phyloP scores from a whole-genome alignment of 2,329 filamentous ascomycete species.

The Fusarium clavum region DNA sequence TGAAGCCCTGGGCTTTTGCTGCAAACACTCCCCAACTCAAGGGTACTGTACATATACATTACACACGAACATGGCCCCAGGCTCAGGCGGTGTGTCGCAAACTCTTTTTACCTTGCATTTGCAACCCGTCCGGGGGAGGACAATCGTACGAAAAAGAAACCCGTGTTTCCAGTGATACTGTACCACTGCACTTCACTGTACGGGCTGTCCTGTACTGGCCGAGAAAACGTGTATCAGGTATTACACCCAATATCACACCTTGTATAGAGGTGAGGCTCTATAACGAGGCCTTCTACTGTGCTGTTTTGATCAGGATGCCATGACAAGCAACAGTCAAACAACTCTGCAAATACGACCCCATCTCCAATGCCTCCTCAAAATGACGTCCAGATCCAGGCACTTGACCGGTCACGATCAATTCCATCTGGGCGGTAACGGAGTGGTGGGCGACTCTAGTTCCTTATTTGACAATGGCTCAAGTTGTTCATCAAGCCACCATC shows the following conservation, averaged over 20 bases:
- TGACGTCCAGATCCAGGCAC: slow-evolving; percentile 28
- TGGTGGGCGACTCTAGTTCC: slow-evolving; percentile 43
- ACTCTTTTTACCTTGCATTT: slow-evolving; percentile 24
- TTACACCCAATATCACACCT: slow-evolving; percentile 31
- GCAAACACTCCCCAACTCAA: slow-evolving; percentile 42
- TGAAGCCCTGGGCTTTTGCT: slow-evolving; percentile 29
- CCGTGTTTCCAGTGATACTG: slow-evolving; percentile 36
- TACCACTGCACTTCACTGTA: background rate
- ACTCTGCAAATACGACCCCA: slow-evolving; percentile 24
- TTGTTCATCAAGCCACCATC: slow-evolving; percentile 22
- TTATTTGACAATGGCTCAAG: slow-evolving; percentile 53
- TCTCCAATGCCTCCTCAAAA: slow-evolving; percentile 31
- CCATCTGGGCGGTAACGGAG: slow-evolving; percentile 40
- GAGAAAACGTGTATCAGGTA: slow-evolving; percentile 36
- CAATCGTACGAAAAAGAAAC: slow-evolving; percentile 35
- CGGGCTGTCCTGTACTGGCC: slow-evolving; percentile 22
- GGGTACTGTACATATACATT: slow-evolving; percentile 3
- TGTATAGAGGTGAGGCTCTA: slow-evolving; percentile 7
- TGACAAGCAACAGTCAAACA: background rate
- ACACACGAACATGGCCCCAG: slow-evolving; percentile 36
- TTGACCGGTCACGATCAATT: slow-evolving; percentile 35
- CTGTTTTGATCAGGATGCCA: slow-evolving; percentile 22
- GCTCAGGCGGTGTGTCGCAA: slow-evolving; percentile 44
- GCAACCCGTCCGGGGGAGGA: slow-evolving; percentile 13
- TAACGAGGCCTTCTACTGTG: slow-evolving; percentile 29